Evolutionary conservation across 2,329 filamentous ascomycete species (phyloP), one percentile per base, ranked within the genome.

Genomic region (Pseudogymnoascus sp.): DNA sequence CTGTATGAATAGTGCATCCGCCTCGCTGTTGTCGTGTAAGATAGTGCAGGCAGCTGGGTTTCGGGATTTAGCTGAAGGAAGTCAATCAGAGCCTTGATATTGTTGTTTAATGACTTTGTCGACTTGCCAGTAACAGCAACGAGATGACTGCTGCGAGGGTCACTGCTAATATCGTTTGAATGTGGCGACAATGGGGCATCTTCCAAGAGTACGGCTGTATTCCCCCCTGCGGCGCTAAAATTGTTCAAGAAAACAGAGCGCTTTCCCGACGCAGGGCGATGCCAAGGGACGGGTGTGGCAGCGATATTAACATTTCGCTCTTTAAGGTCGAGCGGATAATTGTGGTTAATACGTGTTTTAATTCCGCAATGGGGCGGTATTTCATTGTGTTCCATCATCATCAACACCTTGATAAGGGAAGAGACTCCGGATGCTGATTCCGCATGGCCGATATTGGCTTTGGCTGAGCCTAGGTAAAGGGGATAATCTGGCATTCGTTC

Each of bases 1-100:
- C 82, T 79, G 74, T 79, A 80, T 66, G 78, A 74, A 70, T 84
- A 79, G 66, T 87, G 84, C 7, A 82, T 79, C 58, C 80, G 80
- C 10, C 85, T 79, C 4, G 62, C 60, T 15, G 63, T 65, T 2
- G 63, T 66, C 33, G 65, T 67, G 27, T 66, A 67, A 4, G 65
- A 62, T 3, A 67, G 35, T 3, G 25, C 27, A n/a, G 59, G 5
- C 2, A 66, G 60, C 36, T 39, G 21, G 8, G 45, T 27, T 9
- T 62, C 58, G 12, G 70, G 65, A 39, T 69, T 66, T 35, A 65
- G 48, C 15, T 69, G 63, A 12, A 72, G 42, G 45, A 67, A 70
- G 4, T 60, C 59, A 15, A 69, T 59, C 4, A 71, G 45, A 35
- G 29, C 15, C n/a, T 64, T 64, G 18, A 65, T 62, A 39, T 72